phyloP scores from a whole-genome alignment of 2,329 filamentous ascomycete genomes.

The Trichoderma lentiforme region DNA sequence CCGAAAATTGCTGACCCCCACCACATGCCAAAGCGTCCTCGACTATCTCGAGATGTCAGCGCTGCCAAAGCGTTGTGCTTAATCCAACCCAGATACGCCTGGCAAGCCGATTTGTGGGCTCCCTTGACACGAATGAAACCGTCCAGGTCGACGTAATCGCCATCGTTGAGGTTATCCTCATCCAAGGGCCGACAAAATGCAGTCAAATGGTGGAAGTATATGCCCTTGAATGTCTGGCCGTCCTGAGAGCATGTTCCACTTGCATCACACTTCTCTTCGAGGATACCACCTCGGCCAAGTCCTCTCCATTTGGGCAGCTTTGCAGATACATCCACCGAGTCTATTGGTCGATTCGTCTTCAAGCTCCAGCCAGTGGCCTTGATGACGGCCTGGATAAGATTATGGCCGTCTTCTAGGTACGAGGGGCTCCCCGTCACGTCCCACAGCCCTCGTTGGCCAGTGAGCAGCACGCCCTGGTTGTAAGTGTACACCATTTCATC shows the following conservation, averaged over 20 bases:
- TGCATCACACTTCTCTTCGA: constrained; percentile 83
- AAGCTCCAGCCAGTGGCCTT: constrained; percentile 73
- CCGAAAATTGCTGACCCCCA: constrained; percentile 63
- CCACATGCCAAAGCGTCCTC: constrained; percentile 81
- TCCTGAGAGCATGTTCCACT: constrained; percentile 74
- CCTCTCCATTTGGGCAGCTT: constrained; percentile 62
- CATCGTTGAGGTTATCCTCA: constrained; percentile 19
- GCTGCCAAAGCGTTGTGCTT: constrained; percentile 73
- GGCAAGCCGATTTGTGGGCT: constrained; percentile 60
- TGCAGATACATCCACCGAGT: constrained; percentile 36
- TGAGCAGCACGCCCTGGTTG: constrained; percentile 88
- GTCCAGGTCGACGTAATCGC: constrained; percentile 19
- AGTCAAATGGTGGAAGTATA: constrained; percentile 86
- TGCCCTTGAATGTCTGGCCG: constrained; percentile 87
- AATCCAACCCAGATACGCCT: constrained; percentile 70
- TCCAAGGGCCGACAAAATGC: constrained; percentile 69
- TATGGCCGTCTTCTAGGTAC: constrained; percentile 77
- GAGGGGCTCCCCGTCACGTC: constrained; percentile 66
- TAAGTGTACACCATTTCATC: constrained; percentile 94
- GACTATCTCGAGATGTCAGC: constrained; percentile 60
- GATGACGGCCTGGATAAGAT: constrained; percentile 71
- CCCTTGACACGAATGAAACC: constrained; percentile 28
- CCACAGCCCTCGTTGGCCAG: constrained; percentile 77
- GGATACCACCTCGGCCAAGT: constrained; percentile 71
- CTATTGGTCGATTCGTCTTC: constrained; percentile 37